These are phyloP conservation scores for Clavulina sp. DNA, from an alignment of 768 basidiomycete genomes.

Conservation along the genomic window DNA sequence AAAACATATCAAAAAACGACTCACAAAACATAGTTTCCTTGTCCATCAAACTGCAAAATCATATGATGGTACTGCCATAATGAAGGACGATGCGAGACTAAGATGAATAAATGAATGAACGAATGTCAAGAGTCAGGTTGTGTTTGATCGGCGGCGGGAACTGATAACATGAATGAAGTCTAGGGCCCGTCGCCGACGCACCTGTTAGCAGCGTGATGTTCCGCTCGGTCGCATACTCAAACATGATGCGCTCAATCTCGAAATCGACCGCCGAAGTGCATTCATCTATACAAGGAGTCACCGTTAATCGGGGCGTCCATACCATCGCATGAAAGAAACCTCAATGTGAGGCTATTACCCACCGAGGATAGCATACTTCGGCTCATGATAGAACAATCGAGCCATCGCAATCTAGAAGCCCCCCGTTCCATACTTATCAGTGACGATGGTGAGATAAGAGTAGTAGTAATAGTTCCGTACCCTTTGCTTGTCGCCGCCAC, in stretches of 20 bases:
- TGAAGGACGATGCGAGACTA: constrained; percentile 82
- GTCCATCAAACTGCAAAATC: constrained; percentile 83
- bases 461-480: neutral
- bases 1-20: constrained; percentile 18
- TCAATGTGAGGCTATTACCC: constrained; percentile 11
- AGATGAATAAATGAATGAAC: neutral
- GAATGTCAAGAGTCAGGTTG: neutral
- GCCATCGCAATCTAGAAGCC: constrained; percentile 82
- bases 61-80: constrained; percentile 84
- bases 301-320: too few species aligned
- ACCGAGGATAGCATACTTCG: constrained; percentile 37
- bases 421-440: too few species aligned
- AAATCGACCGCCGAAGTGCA: constrained; percentile 88
- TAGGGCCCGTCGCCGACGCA: neutral
- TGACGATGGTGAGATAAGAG: neutral
- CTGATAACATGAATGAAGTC: neutral
- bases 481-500: constrained; percentile 82
- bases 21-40: constrained; percentile 89
- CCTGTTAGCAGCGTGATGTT: constrained; percentile 77
- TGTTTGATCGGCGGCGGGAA: too few species aligned
- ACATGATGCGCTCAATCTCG: constrained; percentile 88
- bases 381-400: constrained; percentile 83
- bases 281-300: constrained; percentile 55
- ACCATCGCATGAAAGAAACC: too few species aligned
- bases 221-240: constrained; percentile 72